These are phyloP conservation scores for Vaccinium darrowii DNA, from an alignment of 148 eudicot species.

Conservation along the genomic window DNA sequence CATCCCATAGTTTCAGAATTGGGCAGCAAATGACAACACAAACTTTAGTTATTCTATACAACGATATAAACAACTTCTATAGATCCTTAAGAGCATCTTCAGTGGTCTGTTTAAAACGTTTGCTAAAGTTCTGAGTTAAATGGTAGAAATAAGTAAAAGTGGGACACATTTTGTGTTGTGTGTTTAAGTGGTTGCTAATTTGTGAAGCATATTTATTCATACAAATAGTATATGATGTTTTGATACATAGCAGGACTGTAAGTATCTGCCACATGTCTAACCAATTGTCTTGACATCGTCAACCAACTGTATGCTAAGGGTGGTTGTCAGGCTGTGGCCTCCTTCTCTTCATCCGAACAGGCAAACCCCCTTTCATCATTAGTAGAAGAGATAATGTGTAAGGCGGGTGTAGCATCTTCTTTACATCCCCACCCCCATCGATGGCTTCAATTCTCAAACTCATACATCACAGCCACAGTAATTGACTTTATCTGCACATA, in stretches of 20 bases:
- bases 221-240: too few species aligned
- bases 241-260: background rate
- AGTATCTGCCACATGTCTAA: background rate
- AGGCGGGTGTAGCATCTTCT: constrained; percentile 31
- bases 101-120: background rate
- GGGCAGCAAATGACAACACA: too few species aligned
- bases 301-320: background rate
- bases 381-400: constrained; percentile 29
- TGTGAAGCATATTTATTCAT: too few species aligned
- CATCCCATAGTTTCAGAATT: too few species aligned
- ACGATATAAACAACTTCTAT: background rate
- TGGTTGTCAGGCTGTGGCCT: constrained; percentile 2
- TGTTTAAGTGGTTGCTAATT: too few species aligned
- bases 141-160: too few species aligned
- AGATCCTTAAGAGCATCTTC: background rate
- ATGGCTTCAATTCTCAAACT: constrained; percentile 37
- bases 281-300: background rate
- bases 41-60: too few species aligned
- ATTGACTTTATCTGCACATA: constrained; percentile 46
- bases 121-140: too few species aligned
- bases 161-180: too few species aligned
- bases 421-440: constrained; percentile 34
- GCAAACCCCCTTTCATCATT: constrained; percentile 40
- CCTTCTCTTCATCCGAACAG: constrained; percentile 22
- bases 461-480: constrained; percentile 33